Base-by-base conservation (phyloP, 768 basidiomycete species). In the Mrakia frigida region DNA sequence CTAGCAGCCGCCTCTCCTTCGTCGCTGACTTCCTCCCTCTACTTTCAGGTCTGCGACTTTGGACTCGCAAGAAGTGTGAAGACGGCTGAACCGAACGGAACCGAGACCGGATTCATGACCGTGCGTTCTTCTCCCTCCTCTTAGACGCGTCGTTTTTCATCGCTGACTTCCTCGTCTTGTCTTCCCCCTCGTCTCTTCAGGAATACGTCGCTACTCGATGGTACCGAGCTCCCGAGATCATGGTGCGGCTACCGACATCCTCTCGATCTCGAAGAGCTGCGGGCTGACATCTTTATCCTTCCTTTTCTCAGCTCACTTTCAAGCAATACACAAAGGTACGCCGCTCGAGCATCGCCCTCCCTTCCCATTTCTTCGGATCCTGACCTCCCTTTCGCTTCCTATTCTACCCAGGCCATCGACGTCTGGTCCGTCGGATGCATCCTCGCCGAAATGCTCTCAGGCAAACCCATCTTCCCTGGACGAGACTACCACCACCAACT, bases 201-300 rank as follows among this genome's bases (percentile, higher is more conserved):
- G 93, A 96, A 88, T 98, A 98, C 80, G 95, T 98, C 33, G 94
- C 95, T 0, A 98, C 96, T 21, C 87, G 95, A 88, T 94, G 85
- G 85, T 86, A 86, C 78, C 80, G 86, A n/a, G 86, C 86, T 13
- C 86, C 86, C 0, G 86, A 87, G 80, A 85, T 86, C 77, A 86
- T 86, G 85, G 79, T 86, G 16, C 37, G 35, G 25, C 39, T 25
- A 13, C 3, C 6, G 18, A 7, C 9, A 5, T 13, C 2, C 25
- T 37, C 23, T 13, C 18, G 37, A 28, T n/a, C 7, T 56, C n/a
- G 28, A 50, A 2, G 46, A 14, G 46, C 16, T 21, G 18, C 46
- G 13, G 21, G 18, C 56, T 56, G 56, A 56, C 56, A 25, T 56
- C 56, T 56, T 56, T 25, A n/a, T 56, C 56, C 1, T 25, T 6